These are phyloP conservation scores for Pythium coloratum DNA, from an alignment of 352 stramenopile genomes.

Conservation along the genomic window DNA sequence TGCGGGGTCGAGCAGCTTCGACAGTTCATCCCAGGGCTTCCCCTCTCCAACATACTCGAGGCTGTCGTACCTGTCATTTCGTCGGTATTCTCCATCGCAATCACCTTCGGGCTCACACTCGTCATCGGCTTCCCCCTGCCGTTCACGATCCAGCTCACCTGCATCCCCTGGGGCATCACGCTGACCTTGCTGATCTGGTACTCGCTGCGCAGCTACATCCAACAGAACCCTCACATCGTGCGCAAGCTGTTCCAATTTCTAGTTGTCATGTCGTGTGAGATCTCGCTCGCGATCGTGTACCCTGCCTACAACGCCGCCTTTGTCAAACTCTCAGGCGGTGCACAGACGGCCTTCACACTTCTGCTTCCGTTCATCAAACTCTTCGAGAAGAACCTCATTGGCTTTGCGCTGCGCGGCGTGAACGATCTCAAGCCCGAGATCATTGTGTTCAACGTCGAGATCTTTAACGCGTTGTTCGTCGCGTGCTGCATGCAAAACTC, in stretches of 20 bases:
- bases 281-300: neutral
- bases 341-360: neutral
- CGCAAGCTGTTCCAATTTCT: neutral
- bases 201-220: no score
- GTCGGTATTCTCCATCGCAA: no score
- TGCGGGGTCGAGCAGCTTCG: no score
- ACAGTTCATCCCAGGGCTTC: no score
- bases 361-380: neutral
- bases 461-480: neutral
- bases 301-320: neutral
- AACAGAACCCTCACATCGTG: no score
- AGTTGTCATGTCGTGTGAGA: neutral
- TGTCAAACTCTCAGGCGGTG: neutral
- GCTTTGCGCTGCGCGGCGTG: neutral
- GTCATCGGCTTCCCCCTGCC: no score
- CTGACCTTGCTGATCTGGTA: no score
- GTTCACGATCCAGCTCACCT: no score
- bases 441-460: neutral
- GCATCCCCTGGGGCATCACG: no score
- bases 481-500: neutral
- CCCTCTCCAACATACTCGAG: no score
- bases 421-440: conserved; percentile 2
- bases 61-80: no score
- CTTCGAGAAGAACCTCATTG: neutral
- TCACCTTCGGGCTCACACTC: no score